A percentile compares a stretch with the other conserved stretches of the same genome.
These are phyloP conservation scores for Cystofilobasidium ferigula DNA, from an alignment of 768 basidiomycete species.

Conservation along the genomic window DNA sequence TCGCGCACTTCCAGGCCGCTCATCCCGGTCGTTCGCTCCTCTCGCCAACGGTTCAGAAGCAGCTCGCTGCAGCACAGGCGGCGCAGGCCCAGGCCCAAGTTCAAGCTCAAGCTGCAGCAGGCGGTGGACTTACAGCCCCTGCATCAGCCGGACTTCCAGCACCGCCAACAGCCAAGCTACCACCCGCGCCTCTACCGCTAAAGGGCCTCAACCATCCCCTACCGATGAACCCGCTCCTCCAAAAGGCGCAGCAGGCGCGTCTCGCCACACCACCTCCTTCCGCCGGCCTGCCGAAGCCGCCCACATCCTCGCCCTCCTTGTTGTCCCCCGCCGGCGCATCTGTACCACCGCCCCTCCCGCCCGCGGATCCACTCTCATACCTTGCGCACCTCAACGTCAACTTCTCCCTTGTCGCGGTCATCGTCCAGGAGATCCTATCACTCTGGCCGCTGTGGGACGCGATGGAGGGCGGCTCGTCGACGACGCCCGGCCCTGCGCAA, in stretches of 20 bases:
- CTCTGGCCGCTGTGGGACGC: conserved; percentile 81
- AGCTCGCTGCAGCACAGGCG: conserved; percentile 27
- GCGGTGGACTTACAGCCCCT: background rate
- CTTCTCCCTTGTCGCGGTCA: conserved; percentile 64
- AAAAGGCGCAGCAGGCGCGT: conserved; percentile 9
- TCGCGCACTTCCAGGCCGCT: conserved; percentile 16
- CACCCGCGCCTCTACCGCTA: conserved; percentile 4
- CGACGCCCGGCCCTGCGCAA: background rate
- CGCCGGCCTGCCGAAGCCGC: conserved; percentile 28
- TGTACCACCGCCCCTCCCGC: conserved; percentile 34
- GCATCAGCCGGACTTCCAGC: conserved; percentile 30
- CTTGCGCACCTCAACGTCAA: conserved; percentile 78
- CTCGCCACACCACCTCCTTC: conserved; percentile 27
- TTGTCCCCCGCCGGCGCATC: conserved; percentile 28
- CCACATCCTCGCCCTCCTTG: conserved; percentile 33
- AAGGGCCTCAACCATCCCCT: conserved; percentile 22
- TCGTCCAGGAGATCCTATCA: conserved; percentile 81
- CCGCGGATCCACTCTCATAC: conserved; percentile 59
- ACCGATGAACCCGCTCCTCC: conserved; percentile 16
- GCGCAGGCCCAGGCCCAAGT: conserved; percentile 4
- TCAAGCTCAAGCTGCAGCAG: conserved; percentile 15
- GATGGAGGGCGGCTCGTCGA: conserved; percentile 51
- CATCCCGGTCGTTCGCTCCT: conserved; percentile 46
- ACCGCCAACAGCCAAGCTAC: background rate
- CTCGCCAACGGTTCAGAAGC: conserved; percentile 33